These are phyloP conservation scores for Auriculariales sp. DNA, from an alignment of 768 basidiomycete species.

Conservation along the genomic window DNA sequence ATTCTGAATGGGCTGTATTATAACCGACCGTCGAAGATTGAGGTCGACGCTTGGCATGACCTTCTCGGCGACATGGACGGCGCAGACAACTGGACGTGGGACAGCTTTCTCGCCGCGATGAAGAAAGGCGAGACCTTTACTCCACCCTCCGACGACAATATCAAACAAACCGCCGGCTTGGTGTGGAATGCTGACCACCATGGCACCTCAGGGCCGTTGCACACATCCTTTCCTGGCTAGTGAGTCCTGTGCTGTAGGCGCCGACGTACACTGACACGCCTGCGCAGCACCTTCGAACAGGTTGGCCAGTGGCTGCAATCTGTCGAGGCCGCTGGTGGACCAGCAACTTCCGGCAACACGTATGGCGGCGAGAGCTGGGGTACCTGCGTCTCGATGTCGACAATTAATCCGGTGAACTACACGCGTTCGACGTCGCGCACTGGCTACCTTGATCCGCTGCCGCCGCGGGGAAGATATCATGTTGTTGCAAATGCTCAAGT, in stretches of 20 bases:
- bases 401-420: slow-evolving; percentile 48
- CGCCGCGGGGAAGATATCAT: slow-evolving; percentile 47
- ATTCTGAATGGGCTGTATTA: slow-evolving; percentile 61
- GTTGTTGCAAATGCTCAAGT: slow-evolving; percentile 48
- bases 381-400: slow-evolving; percentile 37
- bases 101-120: slow-evolving; percentile 28
- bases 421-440: slow-evolving; percentile 50
- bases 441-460: slow-evolving; percentile 49
- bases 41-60: slow-evolving; percentile 31
- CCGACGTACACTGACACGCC: not conserved
- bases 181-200: slow-evolving; percentile 28
- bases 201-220: slow-evolving; percentile 37
- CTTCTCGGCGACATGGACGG: slow-evolving; percentile 24
- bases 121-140: slow-evolving; percentile 43
- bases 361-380: slow-evolving; percentile 36
- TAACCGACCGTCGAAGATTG: slow-evolving; percentile 34
- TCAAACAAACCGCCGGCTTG: slow-evolving; percentile 29
- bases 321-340: too few relatives aligned
- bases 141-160: slow-evolving; percentile 27
- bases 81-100: slow-evolving; percentile 29
- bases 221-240: slow-evolving; percentile 26
- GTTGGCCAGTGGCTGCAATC: not conserved
- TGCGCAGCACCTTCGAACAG: not conserved
- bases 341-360: too few relatives aligned
- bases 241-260: not conserved